Evolutionary conservation across 768 basidiomycete species (phyloP), one percentile per base, ranked within the genome.

Genomic region (Pulveroboletus frians): DNA sequence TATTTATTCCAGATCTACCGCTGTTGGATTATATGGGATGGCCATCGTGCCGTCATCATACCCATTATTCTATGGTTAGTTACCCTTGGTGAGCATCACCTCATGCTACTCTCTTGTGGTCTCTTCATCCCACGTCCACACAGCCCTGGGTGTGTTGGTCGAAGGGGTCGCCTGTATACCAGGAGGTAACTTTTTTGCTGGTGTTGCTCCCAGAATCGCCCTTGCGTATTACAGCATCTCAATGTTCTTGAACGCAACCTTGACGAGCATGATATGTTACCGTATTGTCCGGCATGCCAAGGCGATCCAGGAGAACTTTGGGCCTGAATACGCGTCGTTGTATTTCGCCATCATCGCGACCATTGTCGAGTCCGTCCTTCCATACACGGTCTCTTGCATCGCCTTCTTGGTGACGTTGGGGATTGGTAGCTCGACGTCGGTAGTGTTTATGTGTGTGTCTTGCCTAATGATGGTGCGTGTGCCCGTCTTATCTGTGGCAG

Each of bases 1-100:
- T n/a, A 26, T 32, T 14, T 13, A 5, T 51, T 71, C 18, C 42
- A 75, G 74, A 62, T 75, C 15, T 63, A 72, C 49, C 74, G 72
- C 23, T 71, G 70, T 56, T 66, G 52, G 34, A 53, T 72, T 21
- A 49, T 74, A 31, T 74, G 69, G 68, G 32, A 61, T 30, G 54
- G 34, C 37, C 20, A 51, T 40, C 34, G 29, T 6, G 49, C 35
- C 21, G 20, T 60, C n/a, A 3, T 54, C 13, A 9, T 54, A 13
- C 65, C 65, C 21, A 14, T 41, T 18, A 18, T 55, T 37, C 17
- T 68, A 11, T 66, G 64, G 66, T 0, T 58, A 9, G 21, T 36
- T 30, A 56, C 64, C n/a, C 50, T 68, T 2, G 41, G 64, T 66
- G 34, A 49, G 60, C 3, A 20, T 23, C 18, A 6, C 7, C 3